Base-by-base conservation (phyloP, 2,329 filamentous ascomycete species). In the Penicillium sp. region DNA sequence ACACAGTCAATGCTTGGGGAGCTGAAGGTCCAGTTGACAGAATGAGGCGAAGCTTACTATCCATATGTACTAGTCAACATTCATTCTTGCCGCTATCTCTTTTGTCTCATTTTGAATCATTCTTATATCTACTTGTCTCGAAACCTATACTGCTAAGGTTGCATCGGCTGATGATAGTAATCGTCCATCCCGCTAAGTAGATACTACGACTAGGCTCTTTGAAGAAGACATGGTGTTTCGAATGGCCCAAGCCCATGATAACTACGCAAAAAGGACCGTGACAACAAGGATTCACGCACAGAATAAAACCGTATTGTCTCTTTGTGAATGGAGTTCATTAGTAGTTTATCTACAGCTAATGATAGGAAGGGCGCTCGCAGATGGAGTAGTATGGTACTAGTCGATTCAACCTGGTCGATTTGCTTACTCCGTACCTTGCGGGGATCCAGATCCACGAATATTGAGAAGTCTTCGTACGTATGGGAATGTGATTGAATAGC, bases 41-140 rank as follows among this genome's bases (percentile, higher is more conserved):
- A 59, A 56, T 55, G 53, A 61, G 50, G 53, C 51, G 47, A 54
- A 53, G 37, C 45, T 53, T 48, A 35, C 42, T 49, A 32, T 26
- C 26, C 26, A 26, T 26, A 26, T 42, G 26, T 42, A 45, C 53
- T 48, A 46, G 49, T 42, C 49, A 38, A 54, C 51, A 35, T 52
- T 54, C 48, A 49, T 41, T 46, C n/a, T 29, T 53, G 21, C 49
- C 44, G 24, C 40, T 42, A 34, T 57, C 56, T 53, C 52, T 34
- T 55, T 53, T 58, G 57, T 55, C 21, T 15, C 15, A 38, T 43
- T 33, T 42, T 29, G 7, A 8, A 13, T n/a, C 24, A 37, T 33
- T 24, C n/a, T n/a, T 15, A 9, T 21, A 38, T 22, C 8, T 22
- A 42, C 19, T 32, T 15, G 22, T 32, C 40, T 24, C 29, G 9